Percentiles rank a stretch among this genome's conserved stretches.
Evolutionary conservation across 768 basidiomycete species (phyloP).

Genomic region (Tephrocybe sp.): DNA sequence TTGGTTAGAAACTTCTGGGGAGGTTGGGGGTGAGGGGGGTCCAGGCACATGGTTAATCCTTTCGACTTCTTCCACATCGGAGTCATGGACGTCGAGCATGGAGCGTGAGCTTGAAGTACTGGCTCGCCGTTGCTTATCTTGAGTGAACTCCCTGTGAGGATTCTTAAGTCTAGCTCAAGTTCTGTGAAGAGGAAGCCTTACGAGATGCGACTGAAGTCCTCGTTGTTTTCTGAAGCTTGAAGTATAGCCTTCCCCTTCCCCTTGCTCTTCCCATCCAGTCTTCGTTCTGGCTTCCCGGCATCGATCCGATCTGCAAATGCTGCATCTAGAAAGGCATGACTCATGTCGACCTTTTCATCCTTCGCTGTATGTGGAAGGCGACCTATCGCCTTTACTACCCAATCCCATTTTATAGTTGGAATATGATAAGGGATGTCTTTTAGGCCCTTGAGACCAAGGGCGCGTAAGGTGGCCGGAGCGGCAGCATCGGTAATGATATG

Average conservation of each 20-base stretch:
- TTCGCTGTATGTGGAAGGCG: constrained; percentile 18
- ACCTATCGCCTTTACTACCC: constrained; percentile 46
- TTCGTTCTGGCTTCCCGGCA: constrained; percentile 31
- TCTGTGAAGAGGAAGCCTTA: constrained; percentile 22
- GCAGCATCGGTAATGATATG: constrained; percentile 61
- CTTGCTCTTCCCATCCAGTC: constrained; percentile 22
- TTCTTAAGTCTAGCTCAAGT: neutral
- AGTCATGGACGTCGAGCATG: constrained; percentile 10
- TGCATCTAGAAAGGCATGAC: constrained; percentile 42
- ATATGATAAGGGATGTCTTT: constrained; percentile 62
- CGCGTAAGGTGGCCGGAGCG: constrained; percentile 27
- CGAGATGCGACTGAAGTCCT: constrained; percentile 47
- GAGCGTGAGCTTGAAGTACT: constrained; percentile 6
- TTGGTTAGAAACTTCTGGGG: constrained; percentile 4
- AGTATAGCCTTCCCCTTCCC: constrained; percentile 15
- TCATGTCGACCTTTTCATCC: constrained; percentile 29
- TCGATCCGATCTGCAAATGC: constrained; percentile 47
- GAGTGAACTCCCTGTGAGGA: constrained; percentile 31
- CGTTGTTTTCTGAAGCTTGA: constrained; percentile 10
- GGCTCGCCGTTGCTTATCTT: constrained; percentile 19
- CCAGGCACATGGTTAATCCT: constrained; percentile 8
- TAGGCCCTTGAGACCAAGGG: constrained; percentile 47
- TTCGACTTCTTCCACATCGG: constrained; percentile 19
- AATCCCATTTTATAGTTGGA: constrained; percentile 62
- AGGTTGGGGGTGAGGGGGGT: constrained; percentile 13